These are phyloP conservation scores for Podaxis sp. DNA, from an alignment of 768 basidiomycete genomes.

Conservation along the genomic window DNA sequence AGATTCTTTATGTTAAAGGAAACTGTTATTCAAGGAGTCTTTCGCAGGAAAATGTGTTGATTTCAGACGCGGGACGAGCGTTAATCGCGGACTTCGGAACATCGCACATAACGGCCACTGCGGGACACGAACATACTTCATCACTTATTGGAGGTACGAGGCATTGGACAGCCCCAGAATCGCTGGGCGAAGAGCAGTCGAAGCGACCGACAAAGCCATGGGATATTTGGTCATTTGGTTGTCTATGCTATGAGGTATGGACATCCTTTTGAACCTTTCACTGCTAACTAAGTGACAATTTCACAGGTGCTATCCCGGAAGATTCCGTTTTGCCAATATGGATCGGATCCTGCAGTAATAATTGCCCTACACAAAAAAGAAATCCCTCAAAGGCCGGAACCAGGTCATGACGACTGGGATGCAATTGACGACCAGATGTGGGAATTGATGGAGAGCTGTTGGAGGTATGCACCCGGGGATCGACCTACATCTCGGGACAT, in stretches of 20 bases:
- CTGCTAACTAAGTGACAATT: background rate
- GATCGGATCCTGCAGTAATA: background rate
- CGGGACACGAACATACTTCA: too few relatives aligned
- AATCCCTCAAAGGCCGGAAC: background rate
- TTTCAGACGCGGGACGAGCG: too few relatives aligned
- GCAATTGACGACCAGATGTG: background rate
- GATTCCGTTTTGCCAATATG: background rate
- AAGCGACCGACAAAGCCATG: background rate
- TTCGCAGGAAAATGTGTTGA: too few relatives aligned
- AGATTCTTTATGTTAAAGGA: too few relatives aligned
- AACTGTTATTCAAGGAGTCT: too few relatives aligned
- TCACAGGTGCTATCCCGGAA: background rate
- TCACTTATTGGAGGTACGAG: too few relatives aligned
- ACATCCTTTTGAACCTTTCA: background rate
- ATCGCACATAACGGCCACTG: too few relatives aligned
- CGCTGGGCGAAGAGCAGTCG: too few relatives aligned
- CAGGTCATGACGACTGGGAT: background rate
- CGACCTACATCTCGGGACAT: background rate
- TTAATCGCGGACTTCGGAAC: too few relatives aligned
- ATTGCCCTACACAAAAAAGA: background rate
- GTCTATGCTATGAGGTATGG: background rate
- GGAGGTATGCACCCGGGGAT: background rate
- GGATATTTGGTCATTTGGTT: background rate
- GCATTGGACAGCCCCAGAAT: too few relatives aligned
- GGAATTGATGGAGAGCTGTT: background rate